phyloP scores from a whole-genome alignment of 805 yeast species.

The Teunomyces aglyptinius region DNA sequence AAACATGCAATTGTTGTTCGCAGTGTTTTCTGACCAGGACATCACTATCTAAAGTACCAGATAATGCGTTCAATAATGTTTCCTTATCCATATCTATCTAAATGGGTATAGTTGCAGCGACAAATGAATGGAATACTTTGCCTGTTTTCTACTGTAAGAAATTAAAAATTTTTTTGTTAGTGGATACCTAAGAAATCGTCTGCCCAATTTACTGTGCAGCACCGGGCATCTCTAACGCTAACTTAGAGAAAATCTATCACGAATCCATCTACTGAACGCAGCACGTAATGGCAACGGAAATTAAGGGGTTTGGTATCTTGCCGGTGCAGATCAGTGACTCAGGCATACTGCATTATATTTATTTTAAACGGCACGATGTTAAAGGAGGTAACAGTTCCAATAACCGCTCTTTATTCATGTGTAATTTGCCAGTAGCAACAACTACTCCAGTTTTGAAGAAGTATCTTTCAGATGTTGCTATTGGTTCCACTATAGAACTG shows the following conservation, averaged over 20 bases:
- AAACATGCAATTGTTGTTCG: constrained; percentile 49
- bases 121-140: not conserved
- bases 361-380: constrained; percentile 60
- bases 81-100: constrained; percentile 44
- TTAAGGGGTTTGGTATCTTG: constrained; percentile 57
- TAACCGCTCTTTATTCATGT: constrained; percentile 61
- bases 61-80: constrained; percentile 47
- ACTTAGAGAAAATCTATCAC: not conserved
- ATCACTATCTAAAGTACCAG: constrained; percentile 55
- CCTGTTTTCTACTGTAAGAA: not conserved
- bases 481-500: constrained; percentile 62
- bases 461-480: constrained; percentile 57
- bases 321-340: constrained; percentile 43
- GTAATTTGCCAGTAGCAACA: constrained; percentile 71
- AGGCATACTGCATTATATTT: constrained; percentile 54
- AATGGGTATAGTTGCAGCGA: not conserved
- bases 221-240: constrained; percentile 2
- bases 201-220: not conserved
- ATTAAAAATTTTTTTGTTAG: not conserved
- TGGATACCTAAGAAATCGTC: not conserved
- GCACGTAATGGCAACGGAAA: constrained; percentile 33
- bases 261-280: not conserved
- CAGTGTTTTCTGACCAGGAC: constrained; percentile 50
- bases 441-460: constrained; percentile 51
- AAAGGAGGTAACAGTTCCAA: constrained; percentile 27